These are phyloP conservation scores for Malassezia caprae DNA, from an alignment of 1,284 basidiomycete genomes.

Conservation along the genomic window DNA sequence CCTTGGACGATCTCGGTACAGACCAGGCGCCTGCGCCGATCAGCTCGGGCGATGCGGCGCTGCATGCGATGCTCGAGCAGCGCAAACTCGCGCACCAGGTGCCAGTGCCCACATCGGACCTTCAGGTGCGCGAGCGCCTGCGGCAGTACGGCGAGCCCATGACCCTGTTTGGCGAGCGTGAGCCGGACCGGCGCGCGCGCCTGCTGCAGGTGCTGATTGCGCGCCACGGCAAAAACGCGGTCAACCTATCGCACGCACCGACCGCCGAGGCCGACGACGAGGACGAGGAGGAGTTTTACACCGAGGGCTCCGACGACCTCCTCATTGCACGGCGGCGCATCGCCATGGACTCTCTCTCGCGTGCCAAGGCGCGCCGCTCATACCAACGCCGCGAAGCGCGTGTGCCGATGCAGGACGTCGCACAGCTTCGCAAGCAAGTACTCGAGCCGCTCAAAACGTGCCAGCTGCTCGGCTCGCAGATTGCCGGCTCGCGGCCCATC, in stretches of 20 bases:
- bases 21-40: not conserved
- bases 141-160: constrained; percentile 90
- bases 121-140: constrained; percentile 73
- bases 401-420: constrained; percentile 77
- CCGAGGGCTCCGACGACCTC: constrained; percentile 75
- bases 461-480: constrained; percentile 87
- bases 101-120: constrained; percentile 94
- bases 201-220: constrained; percentile 77
- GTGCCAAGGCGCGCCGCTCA: constrained; percentile 81
- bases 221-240: constrained; percentile 52
- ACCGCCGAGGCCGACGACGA: constrained; percentile 53
- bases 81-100: constrained; percentile 76
- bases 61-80: constrained; percentile 29
- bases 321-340: constrained; percentile 71
- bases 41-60: constrained; percentile 24
- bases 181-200: constrained; percentile 68
- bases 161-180: constrained; percentile 85
- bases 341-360: constrained; percentile 83
- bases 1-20: constrained; percentile 14
- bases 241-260: constrained; percentile 55
- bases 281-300: constrained; percentile 75
- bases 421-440: constrained; percentile 79
- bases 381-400: constrained; percentile 77
- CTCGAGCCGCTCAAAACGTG: constrained; percentile 83
- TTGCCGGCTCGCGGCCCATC: constrained; percentile 88